Evolutionary conservation across 2,329 filamentous ascomycete genomes (phyloP).

Genomic region (Clonostachys byssicola): DNA sequence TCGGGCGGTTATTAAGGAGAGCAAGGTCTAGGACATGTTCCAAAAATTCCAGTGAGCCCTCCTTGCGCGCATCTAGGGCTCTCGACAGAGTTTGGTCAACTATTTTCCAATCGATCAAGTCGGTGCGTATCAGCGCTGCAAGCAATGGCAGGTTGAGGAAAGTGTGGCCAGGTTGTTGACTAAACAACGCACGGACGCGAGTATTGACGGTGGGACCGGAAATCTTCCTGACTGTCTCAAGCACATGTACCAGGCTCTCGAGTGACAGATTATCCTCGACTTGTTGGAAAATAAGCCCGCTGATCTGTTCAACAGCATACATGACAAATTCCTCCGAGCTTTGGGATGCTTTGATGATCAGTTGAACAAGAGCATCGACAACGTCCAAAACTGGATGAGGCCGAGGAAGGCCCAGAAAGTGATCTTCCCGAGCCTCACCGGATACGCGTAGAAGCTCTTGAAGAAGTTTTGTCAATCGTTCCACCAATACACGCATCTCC

Average conservation of each 20-base stretch:
- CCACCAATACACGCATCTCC: slow-evolving; percentile 47
- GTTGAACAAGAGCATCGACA: slow-evolving; percentile 56
- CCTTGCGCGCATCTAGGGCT: slow-evolving; percentile 66
- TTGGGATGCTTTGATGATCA: slow-evolving; percentile 60
- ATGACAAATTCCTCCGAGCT: slow-evolving; percentile 56
- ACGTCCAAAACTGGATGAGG: slow-evolving; percentile 58
- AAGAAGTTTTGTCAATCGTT: slow-evolving; percentile 54
- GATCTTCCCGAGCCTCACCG: slow-evolving; percentile 49
- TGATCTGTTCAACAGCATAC: slow-evolving; percentile 57
- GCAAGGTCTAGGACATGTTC: slow-evolving; percentile 74
- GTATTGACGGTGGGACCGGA: slow-evolving; percentile 48
- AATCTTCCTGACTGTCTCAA: slow-evolving; percentile 58
- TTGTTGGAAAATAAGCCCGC: slow-evolving; percentile 48
- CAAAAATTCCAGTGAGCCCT: slow-evolving; percentile 74
- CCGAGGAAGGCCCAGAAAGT: slow-evolving; percentile 55
- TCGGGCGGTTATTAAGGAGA: slow-evolving; percentile 71
- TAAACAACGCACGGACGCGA: slow-evolving; percentile 51
- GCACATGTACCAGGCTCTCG: slow-evolving; percentile 58
- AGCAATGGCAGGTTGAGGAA: slow-evolving; percentile 56
- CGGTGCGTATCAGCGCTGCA: slow-evolving; percentile 52
- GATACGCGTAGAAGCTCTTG: slow-evolving; percentile 52
- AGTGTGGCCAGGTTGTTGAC: slow-evolving; percentile 48
- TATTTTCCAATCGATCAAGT: slow-evolving; percentile 57
- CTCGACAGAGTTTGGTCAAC: slow-evolving; percentile 72
- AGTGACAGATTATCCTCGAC: slow-evolving; percentile 52